Base-by-base conservation (phyloP, 257 asterid genomes). In the Gardenia jasminoides region DNA sequence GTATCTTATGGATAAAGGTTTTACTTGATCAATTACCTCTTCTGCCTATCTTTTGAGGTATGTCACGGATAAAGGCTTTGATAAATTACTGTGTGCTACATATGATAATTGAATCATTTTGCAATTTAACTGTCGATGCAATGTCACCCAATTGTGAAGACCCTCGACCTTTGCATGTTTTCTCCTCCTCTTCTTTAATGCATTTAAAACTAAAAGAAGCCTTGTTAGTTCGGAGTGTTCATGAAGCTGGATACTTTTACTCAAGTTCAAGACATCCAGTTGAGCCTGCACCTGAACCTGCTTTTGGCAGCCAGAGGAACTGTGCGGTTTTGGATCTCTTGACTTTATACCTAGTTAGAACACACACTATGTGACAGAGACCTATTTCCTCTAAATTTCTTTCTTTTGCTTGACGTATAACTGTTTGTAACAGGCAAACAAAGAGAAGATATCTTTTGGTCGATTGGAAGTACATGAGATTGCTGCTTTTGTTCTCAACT, bases 401-500 rank as follows among this genome's bases (percentile, higher is more conserved):
- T 58, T 11, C 44, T 75, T 36, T 13, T 59, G 48, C 50, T 70
- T n/a, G 7, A 22, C 59, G 19, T 26, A 13, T 66, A 46, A 70
- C 58, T 20, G 43, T 59, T 67, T 36, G 52, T 67, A 10, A 64
- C 92, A 96, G 99, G 90, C 96, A 26, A 96, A 88, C 91, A 93
- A 96, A 83, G 99, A 96, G 90, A 92, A 82, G 91, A 92, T 96
- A 87, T 92, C 97, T 8, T 92, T 91, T 75, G 94, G 90, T 22
- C 85, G 91, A 52, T 76, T 96, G 79, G 98, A 93, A 84, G 96
- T 93, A 64, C 98, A 91, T 11, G 99, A 90, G 82, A 89, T 88
- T 82, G 99, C 96, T 71, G 98, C 98, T 76, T 96, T 96, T 79
- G 87, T 96, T 77, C 97, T 89, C 80, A 96, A 92, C 86, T 80